Percentiles rank a stretch among this genome's conserved stretches.
phyloP scores from a whole-genome alignment of 257 asterid genomes.

The Petrea volubilis region DNA sequence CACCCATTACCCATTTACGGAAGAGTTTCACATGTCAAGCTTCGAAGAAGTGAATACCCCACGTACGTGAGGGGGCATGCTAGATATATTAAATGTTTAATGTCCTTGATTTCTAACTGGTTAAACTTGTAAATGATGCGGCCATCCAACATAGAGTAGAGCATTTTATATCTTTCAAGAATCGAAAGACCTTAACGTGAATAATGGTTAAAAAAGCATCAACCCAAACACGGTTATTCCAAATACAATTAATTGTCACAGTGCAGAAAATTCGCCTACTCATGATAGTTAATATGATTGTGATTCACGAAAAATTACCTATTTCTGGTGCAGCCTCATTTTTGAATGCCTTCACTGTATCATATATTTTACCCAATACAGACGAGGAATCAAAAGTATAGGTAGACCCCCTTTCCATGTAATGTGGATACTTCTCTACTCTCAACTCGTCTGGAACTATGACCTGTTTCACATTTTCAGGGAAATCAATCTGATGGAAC shows the following conservation, averaged over 20 bases:
- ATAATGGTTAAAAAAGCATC: no score
- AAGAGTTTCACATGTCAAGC: no score
- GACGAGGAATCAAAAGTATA: conserved; percentile 52
- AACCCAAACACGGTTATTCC: background rate
- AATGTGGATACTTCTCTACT: conserved; percentile 60
- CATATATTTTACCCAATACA: conserved; percentile 64
- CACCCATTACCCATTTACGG: no score
- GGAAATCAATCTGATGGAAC: background rate
- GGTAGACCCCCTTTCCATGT: conserved; percentile 45
- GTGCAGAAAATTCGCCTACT: background rate
- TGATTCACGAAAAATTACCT: conserved; percentile 34
- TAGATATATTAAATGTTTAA: no score
- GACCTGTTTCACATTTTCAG: conserved; percentile 43
- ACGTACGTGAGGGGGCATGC: no score
- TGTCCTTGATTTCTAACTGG: no score
- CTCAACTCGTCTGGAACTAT: conserved; percentile 43
- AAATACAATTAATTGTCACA: background rate
- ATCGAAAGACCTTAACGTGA: no score
- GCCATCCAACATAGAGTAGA: no score
- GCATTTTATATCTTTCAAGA: no score
- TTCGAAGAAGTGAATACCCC: no score
- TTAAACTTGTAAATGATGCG: no score
- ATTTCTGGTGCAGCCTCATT: conserved; percentile 13
- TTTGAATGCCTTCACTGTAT: conserved; percentile 37
- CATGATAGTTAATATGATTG: background rate